phyloP scores from a whole-genome alignment of 2,329 filamentous ascomycete species.

The Diplodia scrobiculata region DNA sequence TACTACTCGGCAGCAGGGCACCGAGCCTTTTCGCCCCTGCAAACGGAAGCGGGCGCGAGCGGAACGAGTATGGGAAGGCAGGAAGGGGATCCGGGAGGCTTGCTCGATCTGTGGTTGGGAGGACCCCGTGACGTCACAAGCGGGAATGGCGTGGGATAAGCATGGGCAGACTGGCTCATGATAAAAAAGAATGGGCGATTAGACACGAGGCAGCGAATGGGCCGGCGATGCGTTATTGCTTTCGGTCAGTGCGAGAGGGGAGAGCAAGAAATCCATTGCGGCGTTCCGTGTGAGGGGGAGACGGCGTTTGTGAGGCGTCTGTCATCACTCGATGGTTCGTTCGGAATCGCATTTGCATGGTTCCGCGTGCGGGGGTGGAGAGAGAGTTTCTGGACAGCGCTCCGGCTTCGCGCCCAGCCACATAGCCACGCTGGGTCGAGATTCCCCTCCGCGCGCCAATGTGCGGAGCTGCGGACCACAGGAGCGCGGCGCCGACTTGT shows the following conservation, averaged over 20 bases:
- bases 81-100: neutral
- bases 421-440: neutral
- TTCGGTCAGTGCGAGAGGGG: neutral
- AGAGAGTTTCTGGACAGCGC: neutral
- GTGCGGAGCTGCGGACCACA: neutral
- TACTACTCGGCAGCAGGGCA: neutral
- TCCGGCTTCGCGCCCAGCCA: neutral
- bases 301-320: neutral
- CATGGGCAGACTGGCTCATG: neutral
- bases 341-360: neutral
- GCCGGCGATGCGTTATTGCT: neutral
- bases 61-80: neutral
- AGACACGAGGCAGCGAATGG: neutral
- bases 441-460: neutral
- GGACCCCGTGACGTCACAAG: slow-evolving; percentile 9
- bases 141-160: neutral
- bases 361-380: neutral
- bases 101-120: neutral
- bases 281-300: neutral
- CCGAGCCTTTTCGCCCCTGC: neutral
- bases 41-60: neutral
- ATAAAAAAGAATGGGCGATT: neutral
- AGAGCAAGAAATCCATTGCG: neutral
- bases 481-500: neutral
- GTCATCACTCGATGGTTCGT: neutral